Evolutionary conservation across 139 green algal genomes (phyloP).

Genomic region (Tetradesmus lagerheimii): DNA sequence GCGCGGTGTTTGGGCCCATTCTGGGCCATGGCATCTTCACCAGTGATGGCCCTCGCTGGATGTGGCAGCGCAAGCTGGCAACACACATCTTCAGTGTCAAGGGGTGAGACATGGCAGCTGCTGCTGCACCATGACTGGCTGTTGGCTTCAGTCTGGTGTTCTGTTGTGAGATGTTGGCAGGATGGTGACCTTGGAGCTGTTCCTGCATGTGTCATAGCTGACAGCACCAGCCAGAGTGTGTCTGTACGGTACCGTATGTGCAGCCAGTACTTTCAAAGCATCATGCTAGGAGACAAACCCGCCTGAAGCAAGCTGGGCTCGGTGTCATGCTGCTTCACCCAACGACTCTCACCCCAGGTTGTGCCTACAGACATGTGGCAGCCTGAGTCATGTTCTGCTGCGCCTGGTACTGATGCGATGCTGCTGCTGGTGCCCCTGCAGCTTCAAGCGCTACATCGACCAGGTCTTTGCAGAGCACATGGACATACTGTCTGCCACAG

Average conservation of each 20-base stretch:
- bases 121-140: not conserved
- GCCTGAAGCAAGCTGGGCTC: no score
- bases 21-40: conserved; percentile 49
- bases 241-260: no score
- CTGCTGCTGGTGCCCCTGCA: not conserved
- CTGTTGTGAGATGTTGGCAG: no score
- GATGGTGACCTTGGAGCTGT: no score
- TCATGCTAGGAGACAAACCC: no score
- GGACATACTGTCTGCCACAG: not conserved
- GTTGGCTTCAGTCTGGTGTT: not conserved
- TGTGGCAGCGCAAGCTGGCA: conserved; percentile 51
- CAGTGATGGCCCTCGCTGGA: conserved; percentile 30
- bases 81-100: conserved; percentile 49
- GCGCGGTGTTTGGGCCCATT: conserved; percentile 15
- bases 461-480: conserved; percentile 30
- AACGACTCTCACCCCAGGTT: not conserved
- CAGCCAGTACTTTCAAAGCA: no score
- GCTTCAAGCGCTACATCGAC: conserved; percentile 44
- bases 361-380: not conserved
- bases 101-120: not conserved
- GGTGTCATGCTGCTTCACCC: no score
- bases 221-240: not conserved
- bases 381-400: not conserved
- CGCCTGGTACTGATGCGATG: not conserved
- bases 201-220: not conserved